Evolutionary conservation across 2,329 filamentous ascomycete genomes (phyloP).

Genomic region (Aschersonia sp.): DNA sequence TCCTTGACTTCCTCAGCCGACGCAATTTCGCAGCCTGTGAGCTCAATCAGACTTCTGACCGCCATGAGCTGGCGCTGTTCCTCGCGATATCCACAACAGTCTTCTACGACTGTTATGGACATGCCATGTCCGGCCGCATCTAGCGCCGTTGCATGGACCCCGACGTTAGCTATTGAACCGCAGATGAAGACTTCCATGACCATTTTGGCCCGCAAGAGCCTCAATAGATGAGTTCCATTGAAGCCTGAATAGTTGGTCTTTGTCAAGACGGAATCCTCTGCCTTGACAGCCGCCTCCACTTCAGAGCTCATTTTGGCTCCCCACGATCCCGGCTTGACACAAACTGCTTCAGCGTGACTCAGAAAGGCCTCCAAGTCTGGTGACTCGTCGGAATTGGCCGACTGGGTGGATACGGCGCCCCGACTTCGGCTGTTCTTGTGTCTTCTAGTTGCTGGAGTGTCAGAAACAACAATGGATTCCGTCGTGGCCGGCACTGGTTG

Average conservation of each 20-base stretch:
- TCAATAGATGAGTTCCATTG: constrained; percentile 55
- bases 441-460: constrained; percentile 11
- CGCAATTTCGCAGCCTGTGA: constrained; percentile 58
- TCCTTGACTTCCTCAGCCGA: constrained; percentile 43
- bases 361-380: constrained; percentile 30
- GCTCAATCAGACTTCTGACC: constrained; percentile 54
- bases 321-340: constrained; percentile 27
- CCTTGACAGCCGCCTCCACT: constrained; percentile 28
- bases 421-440: constrained; percentile 6
- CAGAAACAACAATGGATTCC: constrained; percentile 31
- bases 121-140: constrained; percentile 84
- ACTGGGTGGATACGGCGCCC: background rate
- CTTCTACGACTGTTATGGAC: constrained; percentile 72
- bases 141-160: constrained; percentile 80
- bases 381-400: constrained; percentile 1
- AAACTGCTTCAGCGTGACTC: constrained; percentile 23
- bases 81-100: constrained; percentile 73
- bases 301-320: constrained; percentile 30
- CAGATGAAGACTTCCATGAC: constrained; percentile 84
- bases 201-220: constrained; percentile 68
- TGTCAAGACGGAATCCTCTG: constrained; percentile 34
- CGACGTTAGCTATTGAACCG: constrained; percentile 74
- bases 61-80: constrained; percentile 56
- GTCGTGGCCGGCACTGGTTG: constrained; percentile 42
- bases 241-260: constrained; percentile 89